Base-by-base conservation (phyloP, 1,139 yeast species). In the Magnusiomyces clavatus region DNA sequence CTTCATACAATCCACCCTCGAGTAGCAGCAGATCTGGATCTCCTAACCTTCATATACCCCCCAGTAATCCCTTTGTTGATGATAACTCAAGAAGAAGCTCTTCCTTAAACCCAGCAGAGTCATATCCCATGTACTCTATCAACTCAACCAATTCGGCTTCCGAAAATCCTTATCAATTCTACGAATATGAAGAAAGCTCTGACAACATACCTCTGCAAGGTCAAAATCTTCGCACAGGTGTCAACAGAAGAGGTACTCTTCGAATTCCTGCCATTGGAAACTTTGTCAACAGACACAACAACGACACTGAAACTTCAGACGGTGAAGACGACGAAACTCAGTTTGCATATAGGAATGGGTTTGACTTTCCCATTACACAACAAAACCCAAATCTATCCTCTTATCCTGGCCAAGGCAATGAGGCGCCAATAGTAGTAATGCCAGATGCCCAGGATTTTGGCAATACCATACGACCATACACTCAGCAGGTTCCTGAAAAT, bases 191-290 rank as follows among this genome's bases (percentile, higher is more conserved):
- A 40, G 43, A 40, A 13, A 41, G 13, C 10, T 16, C n/a, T 6
- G 47, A 44, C 29, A n/a, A 44, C 20, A 35, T 45, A 12, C 48
- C 48, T n/a, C 41, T 45, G 4, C 40, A 17, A 19, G 41, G 24
- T n/a, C 14, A 24, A 24, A 24, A 13, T 17, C 38, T 19, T 19
- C 17, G 36, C 10, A 29, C 20, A 4, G 48, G 48, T 37, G 37
- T 45, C 17, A 13, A 13, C 13, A 17, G 35, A 6, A 6, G n/a
- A 5, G 35, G 24, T 6, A 19, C 17, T 16, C 34, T 41, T 4
- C 17, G 6, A 3, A n/a, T n/a, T 20, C 31, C 8, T 37, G 13
- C 47, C 13, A 48, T 46, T 34, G 52, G 51, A 5, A 48, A 53
- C 46, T 48, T 48, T 16, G 31, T 4, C 31, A 24, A 24, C 31